Evolutionary conservation across 441 rosid species (phyloP).

Genomic region (Monsonia emarginata): DNA sequence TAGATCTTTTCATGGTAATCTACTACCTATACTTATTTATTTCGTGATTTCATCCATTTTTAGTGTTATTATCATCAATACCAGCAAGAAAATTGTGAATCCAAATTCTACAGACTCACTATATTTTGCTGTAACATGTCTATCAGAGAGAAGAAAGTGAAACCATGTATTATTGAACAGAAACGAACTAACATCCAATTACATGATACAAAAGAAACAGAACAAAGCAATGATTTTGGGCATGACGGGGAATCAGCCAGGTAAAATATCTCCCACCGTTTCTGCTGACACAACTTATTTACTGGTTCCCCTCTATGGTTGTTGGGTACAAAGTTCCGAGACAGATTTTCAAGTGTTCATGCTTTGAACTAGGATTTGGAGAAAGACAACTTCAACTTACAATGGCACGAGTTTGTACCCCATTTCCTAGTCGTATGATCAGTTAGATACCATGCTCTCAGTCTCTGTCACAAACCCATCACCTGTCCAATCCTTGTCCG

Average conservation of each 20-base stretch:
- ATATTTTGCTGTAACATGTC: too few relatives aligned
- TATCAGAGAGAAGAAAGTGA: background rate
- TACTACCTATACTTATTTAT: background rate
- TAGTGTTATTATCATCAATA: too few relatives aligned
- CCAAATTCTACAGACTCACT: too few relatives aligned
- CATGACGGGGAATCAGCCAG: background rate
- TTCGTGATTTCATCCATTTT: too few relatives aligned
- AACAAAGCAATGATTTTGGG: background rate
- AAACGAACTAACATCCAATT: background rate
- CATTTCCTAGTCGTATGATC: background rate
- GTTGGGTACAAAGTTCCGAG: background rate
- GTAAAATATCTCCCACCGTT: background rate
- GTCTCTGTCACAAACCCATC: constrained; percentile 87
- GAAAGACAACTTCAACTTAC: background rate
- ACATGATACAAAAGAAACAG: background rate
- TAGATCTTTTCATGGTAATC: background rate
- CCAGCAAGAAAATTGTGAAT: too few relatives aligned
- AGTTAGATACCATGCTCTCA: constrained; percentile 89
- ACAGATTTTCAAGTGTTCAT: background rate
- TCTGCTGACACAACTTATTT: background rate
- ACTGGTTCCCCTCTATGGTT: background rate
- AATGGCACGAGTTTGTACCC: background rate
- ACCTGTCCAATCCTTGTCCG: constrained; percentile 97
- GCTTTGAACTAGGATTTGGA: background rate
- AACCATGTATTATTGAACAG: background rate